A percentile compares a stretch with the other conserved stretches of the same genome.
Evolutionary conservation across 2,329 filamentous ascomycete species (phyloP).

Genomic region (Aspergillus latus): DNA sequence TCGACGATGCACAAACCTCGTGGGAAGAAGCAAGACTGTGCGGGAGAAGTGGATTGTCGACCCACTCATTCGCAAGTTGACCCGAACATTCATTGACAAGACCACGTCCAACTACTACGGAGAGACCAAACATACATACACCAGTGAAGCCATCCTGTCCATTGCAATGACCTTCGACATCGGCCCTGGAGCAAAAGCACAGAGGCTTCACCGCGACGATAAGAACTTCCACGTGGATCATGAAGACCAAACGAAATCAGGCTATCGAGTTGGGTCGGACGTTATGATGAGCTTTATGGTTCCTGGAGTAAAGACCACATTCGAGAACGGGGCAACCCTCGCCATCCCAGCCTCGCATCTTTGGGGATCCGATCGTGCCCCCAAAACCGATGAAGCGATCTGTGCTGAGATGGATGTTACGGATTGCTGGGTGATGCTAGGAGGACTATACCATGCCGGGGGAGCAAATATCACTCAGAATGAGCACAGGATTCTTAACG

Average conservation of each 20-base stretch:
- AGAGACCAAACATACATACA: conserved; percentile 29
- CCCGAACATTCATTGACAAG: conserved; percentile 26
- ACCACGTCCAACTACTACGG: conserved; percentile 31
- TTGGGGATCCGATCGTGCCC: conserved; percentile 12
- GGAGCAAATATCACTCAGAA: conserved; percentile 9
- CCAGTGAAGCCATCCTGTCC: conserved; percentile 26
- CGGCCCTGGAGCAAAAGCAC: conserved; percentile 15
- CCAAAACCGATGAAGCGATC: conserved; percentile 3
- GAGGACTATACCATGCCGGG: conserved; percentile 16
- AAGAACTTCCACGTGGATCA: conserved; percentile 19
- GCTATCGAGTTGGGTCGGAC: conserved; percentile 13
- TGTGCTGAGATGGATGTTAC: conserved; percentile 13
- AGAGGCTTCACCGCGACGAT: conserved; percentile 17
- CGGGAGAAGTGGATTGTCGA: conserved; percentile 15
- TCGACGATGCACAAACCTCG: conserved; percentile 16
- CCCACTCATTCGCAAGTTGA: conserved; percentile 19
- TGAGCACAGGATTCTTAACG: conserved; percentile 12
- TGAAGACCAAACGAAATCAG: conserved; percentile 10
- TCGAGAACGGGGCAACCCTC: conserved; percentile 14
- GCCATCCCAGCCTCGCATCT: conserved; percentile 15
- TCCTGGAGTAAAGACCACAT: conserved; percentile 12
- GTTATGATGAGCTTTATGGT: conserved; percentile 16
- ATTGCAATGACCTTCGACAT: conserved; percentile 25
- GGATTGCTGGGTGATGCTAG: conserved; percentile 16
- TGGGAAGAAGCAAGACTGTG: conserved; percentile 14